Evolutionary conservation across 2,329 filamentous ascomycete genomes (phyloP), one percentile per base, ranked within the genome.

Genomic region (Alternaria panax): DNA sequence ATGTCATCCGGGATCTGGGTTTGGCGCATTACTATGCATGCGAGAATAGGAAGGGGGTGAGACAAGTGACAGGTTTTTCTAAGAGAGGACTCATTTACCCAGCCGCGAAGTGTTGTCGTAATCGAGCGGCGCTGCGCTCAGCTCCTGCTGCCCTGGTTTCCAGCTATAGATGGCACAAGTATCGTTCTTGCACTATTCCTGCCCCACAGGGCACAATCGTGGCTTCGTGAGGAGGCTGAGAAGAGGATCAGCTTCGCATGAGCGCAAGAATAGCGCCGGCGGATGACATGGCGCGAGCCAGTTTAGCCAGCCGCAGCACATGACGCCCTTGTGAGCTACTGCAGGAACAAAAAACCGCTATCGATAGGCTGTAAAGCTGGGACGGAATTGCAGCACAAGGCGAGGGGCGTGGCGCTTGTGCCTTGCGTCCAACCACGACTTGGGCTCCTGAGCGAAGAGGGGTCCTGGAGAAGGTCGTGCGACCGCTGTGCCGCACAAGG

Each of bases 281-380:
- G 40, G 34, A 59, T 55, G 45, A 50, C 16, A 38, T 20, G 28
- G 28, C 28, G 28, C 9, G 28, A 30, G 28, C 9, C 28, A 30
- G 28, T 30, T 46, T 53, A 57, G 47, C 50, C 55, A 54, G 47
- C 38, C 47, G 47, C 40, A 27, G 4, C 24, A 40, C 48, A 43
- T 32, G 46, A 47, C 28, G 28, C 45, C 45, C 18, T 34, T 20
- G 45, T 34, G 45, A 38, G 30, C 57, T 59, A 59, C 57, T 59
- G 57, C 57, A 59, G 57, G 57, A 59, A 59, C 57, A 25, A 36
- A 38, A 45, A n/a, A 24, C 27, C 14, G 38, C 56, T 55, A 55
- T 55, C 45, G 51, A 59, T 59, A 55, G 56, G 50, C 30, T 28
- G 43, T 32, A 50, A 38, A n/a, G 22, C 51, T 24, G 51, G 45